Conservation (phyloP, 495 filamentous ascomycete genomes). For the Hypomontagnella submonticulosa region DNA sequence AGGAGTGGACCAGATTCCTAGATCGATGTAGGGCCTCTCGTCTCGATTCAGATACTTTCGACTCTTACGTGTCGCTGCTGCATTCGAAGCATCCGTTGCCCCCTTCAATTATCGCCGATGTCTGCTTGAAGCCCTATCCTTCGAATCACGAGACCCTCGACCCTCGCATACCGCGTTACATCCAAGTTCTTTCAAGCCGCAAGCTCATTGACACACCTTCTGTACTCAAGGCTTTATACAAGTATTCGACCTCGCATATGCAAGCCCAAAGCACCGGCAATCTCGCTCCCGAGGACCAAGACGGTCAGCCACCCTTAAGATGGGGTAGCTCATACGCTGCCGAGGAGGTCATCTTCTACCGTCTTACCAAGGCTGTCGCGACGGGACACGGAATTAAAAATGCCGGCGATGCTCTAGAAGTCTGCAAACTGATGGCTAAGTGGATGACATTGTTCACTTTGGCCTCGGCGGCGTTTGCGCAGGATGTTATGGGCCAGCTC, state of each 20-base stretch:
- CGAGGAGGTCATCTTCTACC: conserved; percentile 65
- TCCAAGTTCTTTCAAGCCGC: conserved; percentile 67
- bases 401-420: conserved; percentile 49
- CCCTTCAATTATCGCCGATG: conserved; percentile 63
- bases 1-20: conserved; percentile 62
- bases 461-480: conserved; percentile 53
- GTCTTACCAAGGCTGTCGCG: conserved; percentile 59
- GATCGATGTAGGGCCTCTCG: conserved; percentile 57
- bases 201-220: conserved; percentile 65
- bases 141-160: conserved; percentile 66
- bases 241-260: conserved; percentile 64
- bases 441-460: conserved; percentile 60
- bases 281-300: conserved; percentile 30
- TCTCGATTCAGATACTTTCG: conserved; percentile 60
- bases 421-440: conserved; percentile 50
- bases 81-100: conserved; percentile 57
- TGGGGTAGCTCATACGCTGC: conserved; percentile 61
- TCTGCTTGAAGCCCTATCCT: conserved; percentile 66
- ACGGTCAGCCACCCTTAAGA: conserved; percentile 42
- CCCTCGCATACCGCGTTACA: conserved; percentile 70
- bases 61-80: conserved; percentile 53
- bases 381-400: conserved; percentile 52
- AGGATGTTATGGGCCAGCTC: conserved; percentile 54
- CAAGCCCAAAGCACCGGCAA: conserved; percentile 45
- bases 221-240: conserved; percentile 67